phyloP scores from a whole-genome alignment of 345 rosid species.

The Salix koriyanagi region DNA sequence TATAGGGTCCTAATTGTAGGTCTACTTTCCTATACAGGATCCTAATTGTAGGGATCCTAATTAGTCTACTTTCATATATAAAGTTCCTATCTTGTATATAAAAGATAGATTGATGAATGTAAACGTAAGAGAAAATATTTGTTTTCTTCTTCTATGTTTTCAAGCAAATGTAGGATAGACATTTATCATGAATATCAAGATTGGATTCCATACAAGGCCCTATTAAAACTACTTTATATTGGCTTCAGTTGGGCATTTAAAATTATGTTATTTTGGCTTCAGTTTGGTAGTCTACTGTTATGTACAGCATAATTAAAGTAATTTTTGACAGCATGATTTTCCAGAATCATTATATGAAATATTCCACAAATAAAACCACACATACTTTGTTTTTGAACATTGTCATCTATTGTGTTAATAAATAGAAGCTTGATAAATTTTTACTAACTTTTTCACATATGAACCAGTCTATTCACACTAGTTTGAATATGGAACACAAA shows the following conservation, averaged over 20 bases:
- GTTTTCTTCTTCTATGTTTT: too few relatives aligned
- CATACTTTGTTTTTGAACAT: background rate
- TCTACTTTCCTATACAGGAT: too few relatives aligned
- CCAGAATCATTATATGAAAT: too few relatives aligned
- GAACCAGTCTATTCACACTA: background rate
- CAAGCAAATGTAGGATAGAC: background rate
- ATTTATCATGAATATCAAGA: background rate
- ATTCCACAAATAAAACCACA: background rate
- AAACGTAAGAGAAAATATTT: too few relatives aligned
- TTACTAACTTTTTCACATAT: background rate
- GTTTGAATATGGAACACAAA: constrained; percentile 12
- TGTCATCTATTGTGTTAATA: background rate
- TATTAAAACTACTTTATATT: background rate
- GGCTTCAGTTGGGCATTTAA: background rate
- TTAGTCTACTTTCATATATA: too few relatives aligned
- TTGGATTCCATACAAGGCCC: background rate
- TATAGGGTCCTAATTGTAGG: too few relatives aligned
- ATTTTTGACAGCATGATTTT: too few relatives aligned
- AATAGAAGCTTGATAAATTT: background rate
- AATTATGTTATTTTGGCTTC: background rate
- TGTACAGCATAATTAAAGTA: too few relatives aligned
- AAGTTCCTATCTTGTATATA: too few relatives aligned
- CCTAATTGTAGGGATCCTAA: too few relatives aligned
- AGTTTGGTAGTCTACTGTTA: background rate
- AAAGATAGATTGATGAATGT: too few relatives aligned